phyloP scores from a whole-genome alignment of 176 grass and related monocot species.

The Aegilops sharonensis region DNA sequence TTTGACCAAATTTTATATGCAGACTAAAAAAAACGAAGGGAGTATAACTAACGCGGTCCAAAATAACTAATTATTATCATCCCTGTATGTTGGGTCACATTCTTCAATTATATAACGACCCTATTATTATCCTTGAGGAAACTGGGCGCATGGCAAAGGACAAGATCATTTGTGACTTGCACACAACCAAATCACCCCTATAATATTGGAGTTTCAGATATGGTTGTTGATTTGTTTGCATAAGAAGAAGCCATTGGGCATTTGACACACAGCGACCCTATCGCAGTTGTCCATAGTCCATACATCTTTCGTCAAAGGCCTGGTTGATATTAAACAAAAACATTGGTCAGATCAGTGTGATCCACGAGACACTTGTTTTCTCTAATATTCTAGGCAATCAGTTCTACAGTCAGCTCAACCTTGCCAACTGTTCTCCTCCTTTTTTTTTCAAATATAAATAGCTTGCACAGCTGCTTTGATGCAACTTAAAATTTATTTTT shows the following conservation, averaged over 20 bases:
- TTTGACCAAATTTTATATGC: too few relatives aligned
- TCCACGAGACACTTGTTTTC: slow-evolving; percentile 29
- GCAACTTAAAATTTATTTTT: neutral
- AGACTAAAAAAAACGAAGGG: too few relatives aligned
- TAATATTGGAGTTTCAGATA: neutral
- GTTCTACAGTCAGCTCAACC: slow-evolving; percentile 5
- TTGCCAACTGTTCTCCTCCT: neutral
- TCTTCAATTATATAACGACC: neutral
- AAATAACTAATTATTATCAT: neutral
- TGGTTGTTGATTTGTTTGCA: neutral
- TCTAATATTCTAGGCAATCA: neutral
- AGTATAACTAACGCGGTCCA: neutral
- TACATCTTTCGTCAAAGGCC: neutral
- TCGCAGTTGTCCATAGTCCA: neutral
- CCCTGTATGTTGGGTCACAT: neutral
- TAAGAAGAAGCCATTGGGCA: neutral
- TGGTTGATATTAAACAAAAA: neutral
- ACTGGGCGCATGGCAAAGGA: neutral
- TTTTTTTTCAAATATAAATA: neutral
- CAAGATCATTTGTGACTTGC: neutral
- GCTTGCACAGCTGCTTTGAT: neutral
- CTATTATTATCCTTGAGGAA: neutral
- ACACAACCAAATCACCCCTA: neutral
- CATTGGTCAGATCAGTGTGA: neutral
- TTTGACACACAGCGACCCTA: neutral